These are phyloP conservation scores for Kodamaea laetipori DNA, from an alignment of 805 yeast genomes.

Conservation along the genomic window DNA sequence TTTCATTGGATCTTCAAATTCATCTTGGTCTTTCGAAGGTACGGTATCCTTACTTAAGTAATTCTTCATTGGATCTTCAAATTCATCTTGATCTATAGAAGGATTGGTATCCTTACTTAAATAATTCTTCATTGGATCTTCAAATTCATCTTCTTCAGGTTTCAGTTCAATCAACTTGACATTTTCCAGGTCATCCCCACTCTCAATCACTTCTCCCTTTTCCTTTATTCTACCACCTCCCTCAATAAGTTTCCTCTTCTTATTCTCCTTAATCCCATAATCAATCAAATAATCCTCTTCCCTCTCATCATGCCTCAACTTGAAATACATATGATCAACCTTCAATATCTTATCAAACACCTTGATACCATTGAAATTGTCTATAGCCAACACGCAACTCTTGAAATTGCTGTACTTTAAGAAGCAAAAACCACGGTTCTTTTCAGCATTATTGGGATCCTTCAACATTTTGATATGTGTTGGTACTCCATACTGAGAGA, in stretches of 20 bases:
- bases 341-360: constrained; percentile 51
- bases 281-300: constrained; percentile 45
- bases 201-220: too few species aligned
- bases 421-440: constrained; percentile 75
- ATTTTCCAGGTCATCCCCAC: too few species aligned
- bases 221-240: constrained; percentile 6
- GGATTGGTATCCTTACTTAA: constrained; percentile 13
- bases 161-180: too few species aligned
- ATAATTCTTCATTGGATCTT: constrained; percentile 35
- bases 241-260: constrained; percentile 1
- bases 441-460: constrained; percentile 59
- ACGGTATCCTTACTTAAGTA: constrained; percentile 16
- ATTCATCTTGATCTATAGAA: constrained; percentile 25
- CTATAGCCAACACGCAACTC: constrained; percentile 82
- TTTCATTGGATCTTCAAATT: constrained; percentile 30
- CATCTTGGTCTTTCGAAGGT: constrained; percentile 21
- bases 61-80: constrained; percentile 32
- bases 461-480: constrained; percentile 70
- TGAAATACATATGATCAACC: constrained; percentile 74
- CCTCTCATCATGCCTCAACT: constrained; percentile 52
- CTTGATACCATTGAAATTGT: constrained; percentile 74
- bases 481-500: constrained; percentile 89
- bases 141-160: constrained; percentile 26
- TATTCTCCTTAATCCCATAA: constrained; percentile 21
- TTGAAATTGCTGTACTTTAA: constrained; percentile 80